phyloP scores from a whole-genome alignment of 805 yeast species.

The Candida jianshihensis region DNA sequence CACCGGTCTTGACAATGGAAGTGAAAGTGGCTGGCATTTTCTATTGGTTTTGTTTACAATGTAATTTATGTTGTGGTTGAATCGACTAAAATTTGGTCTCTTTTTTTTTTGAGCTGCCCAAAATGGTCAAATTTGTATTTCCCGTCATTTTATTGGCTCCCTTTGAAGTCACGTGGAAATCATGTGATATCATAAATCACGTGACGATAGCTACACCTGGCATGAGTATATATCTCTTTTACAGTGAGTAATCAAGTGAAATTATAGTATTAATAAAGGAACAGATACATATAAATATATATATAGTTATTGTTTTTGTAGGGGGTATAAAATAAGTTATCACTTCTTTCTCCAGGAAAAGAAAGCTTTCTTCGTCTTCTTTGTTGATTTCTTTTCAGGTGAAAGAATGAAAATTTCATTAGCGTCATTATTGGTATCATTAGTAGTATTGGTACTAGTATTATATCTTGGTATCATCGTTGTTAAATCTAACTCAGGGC shows the following conservation, averaged over 20 bases:
- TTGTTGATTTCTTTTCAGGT: not conserved
- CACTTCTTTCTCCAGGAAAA: slow-evolving; percentile 12
- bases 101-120: no score
- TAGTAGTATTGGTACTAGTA: not conserved
- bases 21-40: slow-evolving; percentile 32
- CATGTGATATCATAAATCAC: slow-evolving; percentile 3
- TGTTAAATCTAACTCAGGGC: slow-evolving; percentile 20
- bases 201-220: no score
- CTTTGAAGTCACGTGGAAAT: not conserved
- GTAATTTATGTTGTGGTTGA: not conserved
- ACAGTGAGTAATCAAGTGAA: no score
- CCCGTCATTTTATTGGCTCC: slow-evolving; percentile 7
- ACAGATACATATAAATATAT: no score
- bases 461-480: slow-evolving; percentile 18
- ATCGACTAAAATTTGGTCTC: not conserved
- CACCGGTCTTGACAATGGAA: slow-evolving; percentile 65
- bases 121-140: slow-evolving; percentile 7
- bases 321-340: no score
- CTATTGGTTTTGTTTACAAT: not conserved
- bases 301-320: no score
- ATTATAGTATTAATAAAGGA: no score
- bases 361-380: slow-evolving; percentile 1
- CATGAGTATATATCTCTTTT: no score
- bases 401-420: not conserved
- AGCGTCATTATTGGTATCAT: not conserved